Evolutionary conservation across 2,329 filamentous ascomycete genomes (phyloP).

Genomic region (Colletotrichum sp.): DNA sequence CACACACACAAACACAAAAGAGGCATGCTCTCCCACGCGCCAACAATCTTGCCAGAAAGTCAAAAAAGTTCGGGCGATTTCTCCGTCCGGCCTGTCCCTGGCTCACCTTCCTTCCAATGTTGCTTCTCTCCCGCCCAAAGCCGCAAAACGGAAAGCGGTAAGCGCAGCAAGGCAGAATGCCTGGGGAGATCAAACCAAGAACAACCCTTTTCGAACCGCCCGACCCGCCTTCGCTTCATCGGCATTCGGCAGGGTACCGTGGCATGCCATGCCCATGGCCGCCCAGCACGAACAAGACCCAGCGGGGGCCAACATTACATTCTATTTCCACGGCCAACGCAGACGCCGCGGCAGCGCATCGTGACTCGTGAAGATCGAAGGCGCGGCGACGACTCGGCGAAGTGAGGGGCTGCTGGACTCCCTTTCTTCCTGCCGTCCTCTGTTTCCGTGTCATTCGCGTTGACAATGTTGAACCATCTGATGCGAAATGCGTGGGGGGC

Average conservation of each 20-base stretch:
- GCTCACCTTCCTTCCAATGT: neutral
- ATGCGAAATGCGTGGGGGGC: neutral
- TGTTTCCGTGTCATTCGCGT: neutral
- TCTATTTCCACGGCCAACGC: neutral
- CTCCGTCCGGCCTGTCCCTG: neutral
- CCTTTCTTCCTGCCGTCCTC: neutral
- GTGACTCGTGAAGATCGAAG: neutral
- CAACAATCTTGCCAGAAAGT: neutral
- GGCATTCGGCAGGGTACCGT: conserved; percentile 8
- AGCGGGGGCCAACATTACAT: neutral
- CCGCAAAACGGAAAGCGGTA: neutral
- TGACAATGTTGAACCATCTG: neutral
- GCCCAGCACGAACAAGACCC: neutral
- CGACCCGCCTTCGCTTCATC: conserved; percentile 12
- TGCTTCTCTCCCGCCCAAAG: neutral
- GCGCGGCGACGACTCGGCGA: neutral
- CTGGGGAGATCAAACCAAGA: conserved; percentile 1
- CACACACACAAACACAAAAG: neutral
- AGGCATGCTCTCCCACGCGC: neutral
- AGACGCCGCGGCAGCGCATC: neutral
- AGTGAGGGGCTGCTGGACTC: neutral
- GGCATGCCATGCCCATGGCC: neutral
- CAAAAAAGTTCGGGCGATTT: neutral
- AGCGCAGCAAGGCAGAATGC: neutral
- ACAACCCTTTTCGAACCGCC: neutral